Percentiles rank a stretch among this genome's conserved stretches.
Evolutionary conservation across 441 rosid genomes (phyloP).

Genomic region (Caryocar brasiliense): DNA sequence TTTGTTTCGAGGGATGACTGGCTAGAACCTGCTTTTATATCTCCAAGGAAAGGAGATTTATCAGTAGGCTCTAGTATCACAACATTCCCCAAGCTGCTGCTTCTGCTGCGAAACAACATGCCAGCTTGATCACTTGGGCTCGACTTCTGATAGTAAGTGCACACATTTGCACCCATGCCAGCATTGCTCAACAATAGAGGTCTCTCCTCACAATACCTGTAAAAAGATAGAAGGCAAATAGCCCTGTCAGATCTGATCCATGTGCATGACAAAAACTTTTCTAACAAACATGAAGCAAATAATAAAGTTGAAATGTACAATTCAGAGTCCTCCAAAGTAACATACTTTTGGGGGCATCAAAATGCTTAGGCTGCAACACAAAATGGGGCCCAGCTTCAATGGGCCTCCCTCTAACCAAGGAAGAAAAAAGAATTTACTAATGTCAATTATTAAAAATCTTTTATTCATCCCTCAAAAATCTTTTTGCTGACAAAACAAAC

Average conservation of each 20-base stretch:
- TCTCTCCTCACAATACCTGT: conserved; percentile 96
- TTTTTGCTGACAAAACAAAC: no score
- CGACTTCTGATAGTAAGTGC: conserved; percentile 90
- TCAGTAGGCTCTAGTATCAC: conserved; percentile 73
- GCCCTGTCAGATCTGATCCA: conserved; percentile 1
- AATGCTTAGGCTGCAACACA: no score
- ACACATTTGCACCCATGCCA: conserved; percentile 96
- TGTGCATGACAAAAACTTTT: background rate
- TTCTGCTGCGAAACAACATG: conserved; percentile 42
- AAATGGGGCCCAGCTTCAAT: no score
- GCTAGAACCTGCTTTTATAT: conserved; percentile 66
- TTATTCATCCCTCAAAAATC: no score
- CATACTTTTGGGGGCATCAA: no score
- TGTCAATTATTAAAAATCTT: no score
- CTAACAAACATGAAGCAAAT: background rate
- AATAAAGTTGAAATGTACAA: no score
- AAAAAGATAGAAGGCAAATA: background rate
- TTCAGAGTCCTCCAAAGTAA: no score
- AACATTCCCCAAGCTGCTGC: conserved; percentile 57
- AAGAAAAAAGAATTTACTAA: no score
- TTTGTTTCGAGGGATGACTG: conserved; percentile 89
- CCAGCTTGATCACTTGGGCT: conserved; percentile 70
- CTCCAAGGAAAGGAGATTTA: conserved; percentile 96
- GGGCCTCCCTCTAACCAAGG: no score
- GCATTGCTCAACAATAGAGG: conserved; percentile 79